Evolutionary conservation across 306 rosid genomes (phyloP).

Genomic region (Vigna hirtella): DNA sequence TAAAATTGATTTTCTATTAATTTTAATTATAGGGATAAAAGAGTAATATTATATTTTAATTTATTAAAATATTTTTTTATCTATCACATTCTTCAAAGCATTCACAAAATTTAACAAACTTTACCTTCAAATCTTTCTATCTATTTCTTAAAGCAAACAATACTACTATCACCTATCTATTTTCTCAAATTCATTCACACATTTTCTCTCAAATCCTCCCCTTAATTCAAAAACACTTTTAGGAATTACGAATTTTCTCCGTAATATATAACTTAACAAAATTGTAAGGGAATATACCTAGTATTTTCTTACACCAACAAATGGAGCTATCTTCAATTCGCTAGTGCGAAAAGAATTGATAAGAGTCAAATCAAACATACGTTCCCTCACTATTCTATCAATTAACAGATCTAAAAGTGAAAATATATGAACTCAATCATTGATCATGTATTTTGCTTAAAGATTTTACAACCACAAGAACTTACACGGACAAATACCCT

Average conservation of each 20-base stretch:
- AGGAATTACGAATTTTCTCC: neutral
- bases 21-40: too few relatives aligned
- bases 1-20: too few relatives aligned
- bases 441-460: neutral
- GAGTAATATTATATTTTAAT: too few relatives aligned
- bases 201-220: too few relatives aligned
- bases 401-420: neutral
- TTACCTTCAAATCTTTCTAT: too few relatives aligned
- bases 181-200: too few relatives aligned
- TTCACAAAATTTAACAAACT: too few relatives aligned
- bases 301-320: neutral
- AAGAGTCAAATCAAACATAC: slow-evolving; percentile 6
- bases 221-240: too few relatives aligned
- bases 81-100: too few relatives aligned
- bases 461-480: neutral
- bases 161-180: too few relatives aligned
- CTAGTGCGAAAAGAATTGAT: neutral
- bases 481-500: neutral
- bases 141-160: too few relatives aligned
- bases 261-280: neutral
- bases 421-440: neutral
- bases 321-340: neutral
- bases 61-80: too few relatives aligned
- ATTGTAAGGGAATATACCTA: neutral
- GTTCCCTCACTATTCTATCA: neutral